Evolutionary conservation across 768 basidiomycete species (phyloP), one percentile per base, ranked within the genome.

Genomic region (Roridomyces roridus): DNA sequence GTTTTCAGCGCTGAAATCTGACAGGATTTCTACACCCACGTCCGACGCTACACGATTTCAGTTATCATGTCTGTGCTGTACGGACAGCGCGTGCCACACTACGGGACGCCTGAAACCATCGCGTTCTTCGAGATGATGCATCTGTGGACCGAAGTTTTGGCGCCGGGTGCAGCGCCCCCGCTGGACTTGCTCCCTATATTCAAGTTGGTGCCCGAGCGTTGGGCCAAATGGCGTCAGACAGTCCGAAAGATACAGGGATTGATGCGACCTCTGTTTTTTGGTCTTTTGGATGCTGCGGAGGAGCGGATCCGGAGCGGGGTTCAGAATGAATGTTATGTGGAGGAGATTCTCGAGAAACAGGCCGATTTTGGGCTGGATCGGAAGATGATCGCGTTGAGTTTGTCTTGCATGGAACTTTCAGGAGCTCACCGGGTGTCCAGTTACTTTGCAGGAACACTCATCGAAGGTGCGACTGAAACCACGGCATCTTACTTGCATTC

Each of bases 191-290:
- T 46, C 1, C 44, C 75, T 1, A 52, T 73, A 17, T 59, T 77
- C 14, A 63, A 64, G n/a, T 59, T 69, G 44, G 63, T 76, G 6
- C 75, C 75, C n/a, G n/a, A n/a, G n/a, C n/a, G n/a, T 5, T 76
- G 67, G 65, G 72, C 72, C 7, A 49, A 62, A 8, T 76, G 75
- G 75, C 76, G 76, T 57, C 50, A 42, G 1, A 46, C 67, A 6
- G 64, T 60, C 28, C 57, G 54, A 21, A 61, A 68, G 25, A 54
- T 67, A 10, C 10, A 67, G 10, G 36, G 18, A 2, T 37, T 69
- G 18, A 73, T 74, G 41, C 65, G 68, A 28, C 47, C 53, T 6
- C 45, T 74, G 8, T 75, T 72, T 51, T 66, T 70, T 41, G 66
- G 68, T 2, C 55, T 74, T 5, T 43, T 74, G 20, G 60, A 65